Base-by-base conservation (phyloP, 2,329 filamentous ascomycete species). In the Aspergillus cejpii region DNA sequence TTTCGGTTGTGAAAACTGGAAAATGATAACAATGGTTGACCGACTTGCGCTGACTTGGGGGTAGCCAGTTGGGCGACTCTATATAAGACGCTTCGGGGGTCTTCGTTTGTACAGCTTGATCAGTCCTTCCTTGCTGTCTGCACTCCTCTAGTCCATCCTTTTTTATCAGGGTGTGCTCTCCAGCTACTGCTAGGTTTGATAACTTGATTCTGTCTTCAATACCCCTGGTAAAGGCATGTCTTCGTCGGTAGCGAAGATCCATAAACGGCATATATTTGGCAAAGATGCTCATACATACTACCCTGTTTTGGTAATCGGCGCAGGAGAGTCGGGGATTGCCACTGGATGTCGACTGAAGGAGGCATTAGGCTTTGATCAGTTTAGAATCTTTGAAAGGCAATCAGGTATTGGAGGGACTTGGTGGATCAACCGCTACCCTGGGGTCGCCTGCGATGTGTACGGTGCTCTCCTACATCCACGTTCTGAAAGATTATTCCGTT, bases 371-470 rank as follows among this genome's bases (percentile, higher is more conserved):
- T 79, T 79, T 43, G 73, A 75, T 49, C 78, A 82, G 48, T 74
- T 84, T 53, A 68, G 69, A 21, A 72, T 84, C 56, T 83, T 83
- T 47, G 81, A 84, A 19, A 69, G 76, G 10, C 69, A 79, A 48
- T 64, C 69, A 3, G 73, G 74, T 2, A 69, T 83, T 34, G 81
- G 81, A 24, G 81, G 81, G 6, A 83, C 80, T 1, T 85, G 81
- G 81, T 74, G 73, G 62, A 74, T 74, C 36, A 84, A 83, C 58
- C 68, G 72, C 24, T 84, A 84, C 60, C 80, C 77, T 7, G 76
- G 76, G 60, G 64, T 67, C 43, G 77, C 77, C 5, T 81, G 78
- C 54, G 78, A 81, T 58, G 61, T 77, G 70, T 74, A 62, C 53
- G 58, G 47, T 12, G n/a, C 19, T 23, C 28, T 21, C n/a, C 33